Percentiles rank a stretch among this genome's conserved stretches.
phyloP scores from a whole-genome alignment of 441 rosid species.

The Syzygium syzygioides region DNA sequence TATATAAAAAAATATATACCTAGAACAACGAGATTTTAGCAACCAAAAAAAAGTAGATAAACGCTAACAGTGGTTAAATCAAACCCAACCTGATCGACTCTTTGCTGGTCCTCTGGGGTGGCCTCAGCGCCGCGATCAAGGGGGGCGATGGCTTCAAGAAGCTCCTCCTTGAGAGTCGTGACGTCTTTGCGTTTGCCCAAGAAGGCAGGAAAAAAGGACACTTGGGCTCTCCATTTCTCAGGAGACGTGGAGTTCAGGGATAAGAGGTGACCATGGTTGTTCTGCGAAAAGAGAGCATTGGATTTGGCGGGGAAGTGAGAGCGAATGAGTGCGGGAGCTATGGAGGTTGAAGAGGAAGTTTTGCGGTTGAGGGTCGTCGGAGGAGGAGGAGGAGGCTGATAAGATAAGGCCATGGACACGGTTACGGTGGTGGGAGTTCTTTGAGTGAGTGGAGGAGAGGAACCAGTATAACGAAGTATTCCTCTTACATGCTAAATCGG shows the following conservation, averaged over 20 bases:
- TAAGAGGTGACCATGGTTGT: slow-evolving; percentile 7
- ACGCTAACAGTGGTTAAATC: not conserved
- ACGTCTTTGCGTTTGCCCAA: slow-evolving; percentile 50
- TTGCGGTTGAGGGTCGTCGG: slow-evolving; percentile 4
- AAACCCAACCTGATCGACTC: slow-evolving; percentile 39
- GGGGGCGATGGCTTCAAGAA: slow-evolving; percentile 61
- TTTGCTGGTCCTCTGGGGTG: slow-evolving; percentile 66
- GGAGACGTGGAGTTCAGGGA: slow-evolving; percentile 4
- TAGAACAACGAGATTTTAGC: not conserved
- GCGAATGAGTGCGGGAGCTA: slow-evolving; percentile 6
- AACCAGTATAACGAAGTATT: not conserved
- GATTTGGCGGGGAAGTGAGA: slow-evolving; percentile 20
- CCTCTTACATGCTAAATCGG: not conserved
- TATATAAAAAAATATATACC: not conserved
- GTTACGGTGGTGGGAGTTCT: not conserved
- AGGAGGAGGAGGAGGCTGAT: slow-evolving; percentile 11
- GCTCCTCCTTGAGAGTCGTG: slow-evolving; percentile 57
- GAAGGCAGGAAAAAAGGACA: slow-evolving; percentile 81
- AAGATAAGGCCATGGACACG: slow-evolving; percentile 29
- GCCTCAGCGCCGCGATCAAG: slow-evolving; percentile 88
- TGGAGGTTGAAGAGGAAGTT: slow-evolving; percentile 7
- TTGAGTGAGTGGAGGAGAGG: not conserved
- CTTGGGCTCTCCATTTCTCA: slow-evolving; percentile 44
- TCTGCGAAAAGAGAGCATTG: not conserved
- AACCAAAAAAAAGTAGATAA: not conserved